Evolutionary conservation across 495 filamentous ascomycete species (phyloP).

Genomic region (Cudoniella acicularis): DNA sequence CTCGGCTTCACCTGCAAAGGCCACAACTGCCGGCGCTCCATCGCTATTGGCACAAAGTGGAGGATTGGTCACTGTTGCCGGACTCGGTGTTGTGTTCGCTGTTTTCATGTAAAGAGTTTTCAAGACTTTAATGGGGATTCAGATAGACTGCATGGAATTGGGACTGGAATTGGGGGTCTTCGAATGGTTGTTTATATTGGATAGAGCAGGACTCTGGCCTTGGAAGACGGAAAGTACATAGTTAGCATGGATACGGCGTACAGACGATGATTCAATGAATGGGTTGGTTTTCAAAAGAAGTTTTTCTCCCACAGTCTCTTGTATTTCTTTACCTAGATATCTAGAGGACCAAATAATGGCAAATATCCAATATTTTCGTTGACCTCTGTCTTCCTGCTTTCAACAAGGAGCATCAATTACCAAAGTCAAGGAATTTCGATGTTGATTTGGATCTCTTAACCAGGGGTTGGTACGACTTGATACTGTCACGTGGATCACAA

Average conservation of each 20-base stretch:
- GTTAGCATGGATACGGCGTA: conserved; percentile 10
- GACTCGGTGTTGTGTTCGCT: conserved; percentile 20
- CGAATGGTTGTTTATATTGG: background rate
- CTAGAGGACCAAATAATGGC: background rate
- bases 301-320: background rate
- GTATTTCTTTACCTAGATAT: no score
- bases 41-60: conserved; percentile 17
- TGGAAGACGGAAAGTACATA: background rate
- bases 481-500: no score
- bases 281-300: background rate
- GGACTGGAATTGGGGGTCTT: background rate
- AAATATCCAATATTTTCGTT: background rate
- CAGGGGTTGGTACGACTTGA: background rate
- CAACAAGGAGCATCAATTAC: background rate
- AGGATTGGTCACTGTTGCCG: conserved; percentile 22
- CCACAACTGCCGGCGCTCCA: conserved; percentile 5
- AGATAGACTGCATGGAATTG: background rate
- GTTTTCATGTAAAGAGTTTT: conserved; percentile 23
- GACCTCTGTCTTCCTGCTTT: background rate
- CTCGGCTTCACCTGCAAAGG: background rate
- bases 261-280: background rate
- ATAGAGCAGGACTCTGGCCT: conserved; percentile 12
- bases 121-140: conserved; percentile 1
- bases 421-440: background rate
- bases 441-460: background rate